phyloP scores from a whole-genome alignment of 768 basidiomycete species.

The Boletus speciosus region DNA sequence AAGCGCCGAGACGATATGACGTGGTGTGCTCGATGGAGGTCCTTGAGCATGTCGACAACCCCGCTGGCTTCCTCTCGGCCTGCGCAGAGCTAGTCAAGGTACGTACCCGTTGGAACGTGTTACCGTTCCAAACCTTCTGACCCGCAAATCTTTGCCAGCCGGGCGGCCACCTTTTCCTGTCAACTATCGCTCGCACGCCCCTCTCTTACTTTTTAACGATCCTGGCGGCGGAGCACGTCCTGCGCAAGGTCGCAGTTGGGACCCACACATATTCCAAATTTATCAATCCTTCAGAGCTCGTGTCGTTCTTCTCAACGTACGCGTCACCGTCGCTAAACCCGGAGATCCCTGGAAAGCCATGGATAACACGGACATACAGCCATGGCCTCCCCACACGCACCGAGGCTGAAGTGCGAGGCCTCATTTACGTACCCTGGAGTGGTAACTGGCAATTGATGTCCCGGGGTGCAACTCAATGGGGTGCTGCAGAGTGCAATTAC shows the following conservation, averaged over 20 bases:
- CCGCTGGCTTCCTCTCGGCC: constrained; percentile 73
- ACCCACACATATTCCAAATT: constrained; percentile 94
- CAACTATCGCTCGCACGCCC: constrained; percentile 87
- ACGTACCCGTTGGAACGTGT: constrained; percentile 16
- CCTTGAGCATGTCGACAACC: constrained; percentile 94
- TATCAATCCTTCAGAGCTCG: constrained; percentile 81
- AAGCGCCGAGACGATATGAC: constrained; percentile 70
- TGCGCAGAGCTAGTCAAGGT: constrained; percentile 89
- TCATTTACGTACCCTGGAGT: constrained; percentile 70
- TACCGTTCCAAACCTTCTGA: constrained; percentile 2
- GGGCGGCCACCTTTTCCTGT: constrained; percentile 92
- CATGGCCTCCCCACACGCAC: constrained; percentile 51
- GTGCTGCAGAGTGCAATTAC: constrained; percentile 67
- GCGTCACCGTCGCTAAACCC: constrained; percentile 23
- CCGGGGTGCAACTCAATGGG: constrained; percentile 43
- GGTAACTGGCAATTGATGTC: constrained; percentile 70
- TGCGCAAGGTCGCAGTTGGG: constrained; percentile 76
- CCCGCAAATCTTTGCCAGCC: constrained; percentile 49
- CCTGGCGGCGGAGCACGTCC: constrained; percentile 75
- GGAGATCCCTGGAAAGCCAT: constrained; percentile 35
- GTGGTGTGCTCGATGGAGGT: constrained; percentile 98
- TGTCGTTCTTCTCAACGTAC: constrained; percentile 74
- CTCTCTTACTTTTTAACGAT: constrained; percentile 70
- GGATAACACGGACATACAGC: constrained; percentile 55
- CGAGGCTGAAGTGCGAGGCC: constrained; percentile 77